Evolutionary conservation across 495 filamentous ascomycete genomes (phyloP).

Genomic region (Glonium stellatum): DNA sequence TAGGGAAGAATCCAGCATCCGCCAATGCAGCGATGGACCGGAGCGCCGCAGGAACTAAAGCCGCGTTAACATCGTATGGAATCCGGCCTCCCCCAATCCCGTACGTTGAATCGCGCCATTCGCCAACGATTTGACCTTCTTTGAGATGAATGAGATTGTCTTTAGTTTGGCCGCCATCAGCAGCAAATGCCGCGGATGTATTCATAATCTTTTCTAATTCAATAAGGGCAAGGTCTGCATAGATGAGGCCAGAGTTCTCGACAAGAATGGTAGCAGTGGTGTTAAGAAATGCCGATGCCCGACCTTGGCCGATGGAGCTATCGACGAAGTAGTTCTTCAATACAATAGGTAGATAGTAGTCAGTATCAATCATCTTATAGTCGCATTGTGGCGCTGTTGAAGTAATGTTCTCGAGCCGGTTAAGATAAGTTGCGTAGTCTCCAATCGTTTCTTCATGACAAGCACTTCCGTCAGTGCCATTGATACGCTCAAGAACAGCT

Average conservation of each 20-base stretch:
- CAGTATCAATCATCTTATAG: conserved; percentile 63
- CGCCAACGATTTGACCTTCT: conserved; percentile 48
- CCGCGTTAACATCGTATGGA: conserved; percentile 61
- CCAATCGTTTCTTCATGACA: conserved; percentile 63
- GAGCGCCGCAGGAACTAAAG: conserved; percentile 54
- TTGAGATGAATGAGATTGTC: conserved; percentile 54
- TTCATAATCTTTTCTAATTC: conserved; percentile 54
- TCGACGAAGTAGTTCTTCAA: conserved; percentile 54
- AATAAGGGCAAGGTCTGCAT: conserved; percentile 44
- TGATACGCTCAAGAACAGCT: conserved; percentile 53
- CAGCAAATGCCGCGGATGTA: conserved; percentile 48
- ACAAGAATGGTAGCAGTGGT: conserved; percentile 41
- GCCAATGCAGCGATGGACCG: conserved; percentile 50
- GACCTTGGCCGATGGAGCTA: conserved; percentile 38
- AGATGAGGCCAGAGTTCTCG: conserved; percentile 46
- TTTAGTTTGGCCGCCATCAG: conserved; percentile 40
- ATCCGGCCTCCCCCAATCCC: conserved; percentile 58
- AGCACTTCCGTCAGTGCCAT: conserved; percentile 51
- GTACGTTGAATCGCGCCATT: conserved; percentile 57
- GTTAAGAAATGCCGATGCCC: conserved; percentile 44
- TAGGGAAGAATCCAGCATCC: conserved; percentile 44
- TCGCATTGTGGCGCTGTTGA: conserved; percentile 50
- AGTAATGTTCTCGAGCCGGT: conserved; percentile 46
- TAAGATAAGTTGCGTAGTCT: conserved; percentile 56
- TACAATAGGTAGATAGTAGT: conserved; percentile 52